These are phyloP conservation scores for Penicillium diatomitis DNA, from an alignment of 495 filamentous ascomycete genomes.

Conservation along the genomic window DNA sequence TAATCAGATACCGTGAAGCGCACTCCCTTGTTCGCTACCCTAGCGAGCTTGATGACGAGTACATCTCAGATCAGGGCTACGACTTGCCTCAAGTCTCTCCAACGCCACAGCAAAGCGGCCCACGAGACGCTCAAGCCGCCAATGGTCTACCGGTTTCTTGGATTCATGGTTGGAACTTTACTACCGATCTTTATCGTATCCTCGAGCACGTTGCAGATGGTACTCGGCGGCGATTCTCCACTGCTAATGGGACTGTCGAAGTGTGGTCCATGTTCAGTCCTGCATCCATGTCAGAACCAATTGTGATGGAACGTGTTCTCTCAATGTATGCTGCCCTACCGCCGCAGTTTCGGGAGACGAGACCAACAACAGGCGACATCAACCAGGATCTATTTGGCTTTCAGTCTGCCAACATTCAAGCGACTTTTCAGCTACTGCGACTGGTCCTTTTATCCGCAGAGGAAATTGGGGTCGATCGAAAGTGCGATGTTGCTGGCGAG, in stretches of 20 bases:
- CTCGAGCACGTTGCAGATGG: constrained; percentile 37
- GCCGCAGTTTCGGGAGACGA: constrained; percentile 27
- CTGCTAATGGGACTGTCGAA: constrained; percentile 19
- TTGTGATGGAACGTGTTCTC: constrained; percentile 31
- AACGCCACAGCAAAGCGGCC: constrained; percentile 1
- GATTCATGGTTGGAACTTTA: constrained; percentile 45
- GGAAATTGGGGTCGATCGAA: constrained; percentile 31
- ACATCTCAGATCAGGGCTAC: constrained; percentile 22
- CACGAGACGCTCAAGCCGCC: constrained; percentile 4
- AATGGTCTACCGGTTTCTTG: constrained; percentile 24
- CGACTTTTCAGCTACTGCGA: constrained; percentile 41
- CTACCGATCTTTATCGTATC: constrained; percentile 41
- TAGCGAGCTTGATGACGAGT: constrained; percentile 35
- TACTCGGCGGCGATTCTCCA: constrained; percentile 18
- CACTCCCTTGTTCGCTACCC: constrained; percentile 37
- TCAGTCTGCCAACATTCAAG: constrained; percentile 45
- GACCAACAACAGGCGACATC: constrained; percentile 22
- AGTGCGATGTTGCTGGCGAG: constrained; percentile 40
- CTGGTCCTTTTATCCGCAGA: constrained; percentile 39
- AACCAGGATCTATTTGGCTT: constrained; percentile 35
- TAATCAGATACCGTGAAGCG: constrained; percentile 35
- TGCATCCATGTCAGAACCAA: constrained; percentile 18
- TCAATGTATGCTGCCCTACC: constrained; percentile 32
- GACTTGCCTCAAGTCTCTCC: constrained; percentile 12
- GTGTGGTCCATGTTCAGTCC: constrained; percentile 21